Base-by-base conservation (phyloP, 768 basidiomycete species). In the Piloderma croceum region DNA sequence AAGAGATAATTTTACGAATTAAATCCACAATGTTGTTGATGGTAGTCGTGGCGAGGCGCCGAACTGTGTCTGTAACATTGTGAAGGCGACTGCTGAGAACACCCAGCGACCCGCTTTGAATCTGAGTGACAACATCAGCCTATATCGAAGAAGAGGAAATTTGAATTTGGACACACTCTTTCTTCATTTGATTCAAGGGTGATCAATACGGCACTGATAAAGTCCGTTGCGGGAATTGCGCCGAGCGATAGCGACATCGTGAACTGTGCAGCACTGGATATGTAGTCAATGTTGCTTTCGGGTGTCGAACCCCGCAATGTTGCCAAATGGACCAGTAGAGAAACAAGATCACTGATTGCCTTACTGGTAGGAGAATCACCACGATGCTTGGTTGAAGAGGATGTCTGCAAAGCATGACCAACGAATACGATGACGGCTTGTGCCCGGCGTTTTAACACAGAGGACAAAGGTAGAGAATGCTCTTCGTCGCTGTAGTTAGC, bases 141-240 rank as follows among this genome's bases (percentile, higher is more conserved):
- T 18, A 32, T 24, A 13, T 17, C 29, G 13, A 15, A 11, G 50
- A 38, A 35, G n/a, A 33, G 23, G 15, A 13, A 5, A 13, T n/a
- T n/a, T 17, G 12, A 9, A 19, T 19, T 12, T n/a, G 15, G 3
- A 52, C 74, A 47, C 43, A 87, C 86, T 55, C 63, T 62, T 20
- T 56, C 41, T 31, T 83, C 73, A 2, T 69, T 65, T 4, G 73
- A 78, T 21, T 68, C 59, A 10, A 88, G 51, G 62, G 88, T 79
- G 2, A 68, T 61, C 15, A 74, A 41, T 5, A 78, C 62, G 5
- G 83, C 71, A 20, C 58, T 52, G 38, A 87, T 62, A 61, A 94
- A 93, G 49, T 83, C 76, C 22, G 63, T 57, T 3, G 82, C 90
- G 6, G 83, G 73, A 63, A 93, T 80, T 31, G 79, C 72, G 18